These are phyloP conservation scores for Somion occarium DNA, from an alignment of 1,284 basidiomycete genomes.

Conservation along the genomic window DNA sequence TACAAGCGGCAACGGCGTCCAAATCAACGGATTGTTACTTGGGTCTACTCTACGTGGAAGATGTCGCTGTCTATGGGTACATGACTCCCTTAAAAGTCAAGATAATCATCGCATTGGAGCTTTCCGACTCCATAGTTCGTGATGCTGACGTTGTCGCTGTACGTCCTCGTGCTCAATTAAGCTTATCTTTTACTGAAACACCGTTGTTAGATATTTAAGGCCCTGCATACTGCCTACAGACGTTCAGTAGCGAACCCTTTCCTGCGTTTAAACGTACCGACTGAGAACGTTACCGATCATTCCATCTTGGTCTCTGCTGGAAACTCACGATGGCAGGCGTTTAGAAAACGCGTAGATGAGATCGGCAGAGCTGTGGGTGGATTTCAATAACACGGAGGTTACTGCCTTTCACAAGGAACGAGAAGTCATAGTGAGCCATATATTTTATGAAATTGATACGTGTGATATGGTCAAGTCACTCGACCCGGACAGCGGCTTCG, in stretches of 20 bases:
- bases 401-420: not conserved
- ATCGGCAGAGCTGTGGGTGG: slow-evolving; percentile 52
- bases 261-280: slow-evolving; percentile 50
- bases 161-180: slow-evolving; percentile 23
- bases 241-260: slow-evolving; percentile 76
- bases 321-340: slow-evolving; percentile 61
- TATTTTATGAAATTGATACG: not conserved
- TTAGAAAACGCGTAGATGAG: slow-evolving; percentile 67
- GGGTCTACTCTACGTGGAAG: slow-evolving; percentile 77
- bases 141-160: slow-evolving; percentile 71
- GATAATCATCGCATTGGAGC: slow-evolving; percentile 68
- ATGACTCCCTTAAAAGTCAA: slow-evolving; percentile 78
- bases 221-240: slow-evolving; percentile 78
- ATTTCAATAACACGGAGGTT: slow-evolving; percentile 17
- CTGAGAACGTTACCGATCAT: slow-evolving; percentile 47
- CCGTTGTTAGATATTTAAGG: slow-evolving; percentile 65
- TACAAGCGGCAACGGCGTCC: slow-evolving; percentile 38
- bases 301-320: slow-evolving; percentile 53
- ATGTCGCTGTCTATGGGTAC: slow-evolving; percentile 80
- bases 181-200: not conserved
- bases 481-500: slow-evolving; percentile 20
- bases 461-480: slow-evolving; percentile 18
- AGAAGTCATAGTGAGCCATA: not conserved
- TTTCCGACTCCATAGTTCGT: slow-evolving; percentile 74
- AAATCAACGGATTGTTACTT: slow-evolving; percentile 72